Conservation (phyloP, 441 rosid genomes). For the Erodium moschatum region DNA sequence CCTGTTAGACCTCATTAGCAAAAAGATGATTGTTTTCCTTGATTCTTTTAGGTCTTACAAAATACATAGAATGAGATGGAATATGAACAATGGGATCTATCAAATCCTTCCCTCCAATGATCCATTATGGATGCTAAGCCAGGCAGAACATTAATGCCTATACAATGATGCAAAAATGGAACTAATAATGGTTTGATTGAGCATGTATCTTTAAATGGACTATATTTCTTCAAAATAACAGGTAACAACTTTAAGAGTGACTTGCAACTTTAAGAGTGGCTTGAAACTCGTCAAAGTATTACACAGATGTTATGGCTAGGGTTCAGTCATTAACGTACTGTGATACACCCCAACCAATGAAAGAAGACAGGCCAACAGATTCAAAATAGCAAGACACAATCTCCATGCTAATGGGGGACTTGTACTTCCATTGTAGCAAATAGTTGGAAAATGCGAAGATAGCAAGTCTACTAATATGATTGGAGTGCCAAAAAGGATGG, state of each 20-base stretch:
- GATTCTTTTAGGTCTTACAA: background rate
- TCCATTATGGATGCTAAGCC: background rate
- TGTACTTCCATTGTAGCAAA: background rate
- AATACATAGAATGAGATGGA: background rate
- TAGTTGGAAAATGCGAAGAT: background rate
- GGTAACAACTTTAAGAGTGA: background rate
- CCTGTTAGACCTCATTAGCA: background rate
- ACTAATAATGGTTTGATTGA: background rate
- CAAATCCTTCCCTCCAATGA: background rate
- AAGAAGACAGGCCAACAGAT: background rate
- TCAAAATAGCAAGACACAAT: background rate
- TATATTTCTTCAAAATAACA: background rate
- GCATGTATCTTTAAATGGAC: background rate
- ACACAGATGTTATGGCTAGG: background rate
- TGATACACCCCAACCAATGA: background rate
- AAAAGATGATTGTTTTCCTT: background rate
- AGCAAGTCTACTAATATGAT: background rate
- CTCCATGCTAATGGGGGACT: background rate
- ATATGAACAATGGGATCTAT: background rate
- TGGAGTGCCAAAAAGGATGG: background rate
- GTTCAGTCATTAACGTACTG: background rate
- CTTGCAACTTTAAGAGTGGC: background rate
- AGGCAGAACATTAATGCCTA: background rate
- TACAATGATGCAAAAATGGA: background rate
- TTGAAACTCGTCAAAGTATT: background rate